phyloP scores from a whole-genome alignment of 1,284 basidiomycete species.

The Trametes pubescens region DNA sequence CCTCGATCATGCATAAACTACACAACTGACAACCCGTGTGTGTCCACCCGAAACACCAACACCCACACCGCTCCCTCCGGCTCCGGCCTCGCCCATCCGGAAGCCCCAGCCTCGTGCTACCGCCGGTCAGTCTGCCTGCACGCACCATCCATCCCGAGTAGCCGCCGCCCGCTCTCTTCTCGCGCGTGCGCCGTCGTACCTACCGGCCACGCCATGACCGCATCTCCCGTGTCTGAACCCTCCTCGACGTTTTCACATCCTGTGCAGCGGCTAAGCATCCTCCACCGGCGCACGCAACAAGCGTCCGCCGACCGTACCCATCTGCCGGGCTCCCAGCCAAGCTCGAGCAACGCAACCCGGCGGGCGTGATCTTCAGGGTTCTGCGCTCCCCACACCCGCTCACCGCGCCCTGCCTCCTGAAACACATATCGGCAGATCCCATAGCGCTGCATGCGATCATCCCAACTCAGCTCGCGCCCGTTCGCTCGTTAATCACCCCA shows the following conservation, averaged over 20 bases:
- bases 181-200: not conserved
- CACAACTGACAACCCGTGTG: not conserved
- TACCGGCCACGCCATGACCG: not conserved
- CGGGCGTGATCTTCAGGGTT: constrained; percentile 18
- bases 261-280: constrained; percentile 1
- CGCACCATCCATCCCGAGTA: not conserved
- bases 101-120: not conserved
- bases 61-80: constrained; percentile 1
- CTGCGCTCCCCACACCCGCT: no score
- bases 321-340: not conserved
- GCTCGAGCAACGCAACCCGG: not conserved
- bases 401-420: constrained; percentile 5
- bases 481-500: not conserved
- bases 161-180: not conserved
- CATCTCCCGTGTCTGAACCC: not conserved
- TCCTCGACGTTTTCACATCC: not conserved
- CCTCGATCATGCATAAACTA: not conserved
- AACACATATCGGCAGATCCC: constrained; percentile 10
- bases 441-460: not conserved
- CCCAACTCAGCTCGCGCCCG: not conserved
- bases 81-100: not conserved
- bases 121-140: not conserved
- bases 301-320: not conserved
- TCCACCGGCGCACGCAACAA: not conserved
- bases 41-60: not conserved